Percentiles rank a stretch among this genome's conserved stretches.
Conservation (phyloP, 2,329 filamentous ascomycete species). For the Colletotrichum chlorophyti region DNA sequence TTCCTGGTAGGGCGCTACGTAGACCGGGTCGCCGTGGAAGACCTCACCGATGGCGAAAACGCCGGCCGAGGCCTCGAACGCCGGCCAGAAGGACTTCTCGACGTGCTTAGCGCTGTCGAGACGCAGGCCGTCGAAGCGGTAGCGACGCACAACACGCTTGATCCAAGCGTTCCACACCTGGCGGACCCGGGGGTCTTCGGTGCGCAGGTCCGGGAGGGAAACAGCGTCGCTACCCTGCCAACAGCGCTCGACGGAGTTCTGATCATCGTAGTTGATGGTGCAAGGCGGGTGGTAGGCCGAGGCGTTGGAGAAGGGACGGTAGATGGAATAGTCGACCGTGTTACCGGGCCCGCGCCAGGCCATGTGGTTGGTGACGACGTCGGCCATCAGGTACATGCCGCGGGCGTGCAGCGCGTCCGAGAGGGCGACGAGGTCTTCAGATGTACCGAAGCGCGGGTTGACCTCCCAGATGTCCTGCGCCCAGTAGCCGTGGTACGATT, state of each 20-base stretch:
- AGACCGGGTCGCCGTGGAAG: slow-evolving; percentile 57
- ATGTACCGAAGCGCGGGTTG: slow-evolving; percentile 65
- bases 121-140: slow-evolving; percentile 66
- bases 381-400: slow-evolving; percentile 67
- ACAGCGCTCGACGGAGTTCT: slow-evolving; percentile 56
- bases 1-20: slow-evolving; percentile 59
- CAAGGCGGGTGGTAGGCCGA: slow-evolving; percentile 69
- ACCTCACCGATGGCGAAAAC: slow-evolving; percentile 69
- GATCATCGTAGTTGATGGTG: slow-evolving; percentile 60
- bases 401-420: slow-evolving; percentile 58
- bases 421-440: slow-evolving; percentile 63
- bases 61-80: slow-evolving; percentile 59
- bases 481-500: slow-evolving; percentile 63
- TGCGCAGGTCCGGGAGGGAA: slow-evolving; percentile 69
- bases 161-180: slow-evolving; percentile 66
- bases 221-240: slow-evolving; percentile 52
- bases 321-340: slow-evolving; percentile 46
- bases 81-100: slow-evolving; percentile 62
- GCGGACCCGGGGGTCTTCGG: slow-evolving; percentile 55
- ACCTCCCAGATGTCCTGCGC: slow-evolving; percentile 56
- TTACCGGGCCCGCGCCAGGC: slow-evolving; percentile 49
- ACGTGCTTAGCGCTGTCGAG: slow-evolving; percentile 70
- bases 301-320: slow-evolving; percentile 54
- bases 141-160: slow-evolving; percentile 61
- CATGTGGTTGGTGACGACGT: slow-evolving; percentile 67